phyloP scores from a whole-genome alignment of 2,329 filamentous ascomycete genomes.

The Ophiocordyceps sinensis region DNA sequence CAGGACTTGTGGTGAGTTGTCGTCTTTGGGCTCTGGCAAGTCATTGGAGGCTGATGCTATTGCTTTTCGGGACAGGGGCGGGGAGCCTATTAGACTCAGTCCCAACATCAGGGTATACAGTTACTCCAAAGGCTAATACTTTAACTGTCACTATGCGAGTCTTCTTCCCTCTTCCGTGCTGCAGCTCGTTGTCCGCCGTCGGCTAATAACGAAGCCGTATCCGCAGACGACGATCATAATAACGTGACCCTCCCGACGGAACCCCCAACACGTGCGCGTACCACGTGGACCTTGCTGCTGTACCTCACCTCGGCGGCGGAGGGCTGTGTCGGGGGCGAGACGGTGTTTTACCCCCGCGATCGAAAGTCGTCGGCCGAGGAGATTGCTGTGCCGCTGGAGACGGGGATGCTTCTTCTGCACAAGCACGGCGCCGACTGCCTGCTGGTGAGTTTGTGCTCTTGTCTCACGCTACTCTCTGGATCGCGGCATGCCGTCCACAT shows the following conservation, averaged over 20 bases:
- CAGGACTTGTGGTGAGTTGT: constrained; percentile 29
- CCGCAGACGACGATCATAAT: constrained; percentile 74
- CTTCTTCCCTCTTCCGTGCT: not conserved
- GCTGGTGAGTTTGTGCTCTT: constrained; percentile 35
- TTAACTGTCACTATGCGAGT: constrained; percentile 73
- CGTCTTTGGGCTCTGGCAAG: not conserved
- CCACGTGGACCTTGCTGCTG: constrained; percentile 82
- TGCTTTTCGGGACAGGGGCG: constrained; percentile 47
- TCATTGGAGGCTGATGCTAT: not conserved
- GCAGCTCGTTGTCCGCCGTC: not conserved
- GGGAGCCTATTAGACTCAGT: constrained; percentile 70
- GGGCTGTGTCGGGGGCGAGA: constrained; percentile 74
- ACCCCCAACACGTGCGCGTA: constrained; percentile 26
- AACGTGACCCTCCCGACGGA: constrained; percentile 39
- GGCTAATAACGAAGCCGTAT: not conserved
- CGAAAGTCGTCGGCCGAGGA: constrained; percentile 42
- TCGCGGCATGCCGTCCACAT: too few relatives aligned
- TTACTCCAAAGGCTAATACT: constrained; percentile 76
- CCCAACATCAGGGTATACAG: constrained; percentile 83
- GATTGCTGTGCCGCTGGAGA: constrained; percentile 59
- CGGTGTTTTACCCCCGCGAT: constrained; percentile 74
- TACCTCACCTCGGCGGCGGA: constrained; percentile 67
- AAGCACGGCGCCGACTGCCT: constrained; percentile 83
- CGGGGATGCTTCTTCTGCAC: constrained; percentile 76
- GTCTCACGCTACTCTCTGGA: too few relatives aligned